phyloP scores from a whole-genome alignment of 116 monocot species.

The Phalaenopsis hybrid region DNA sequence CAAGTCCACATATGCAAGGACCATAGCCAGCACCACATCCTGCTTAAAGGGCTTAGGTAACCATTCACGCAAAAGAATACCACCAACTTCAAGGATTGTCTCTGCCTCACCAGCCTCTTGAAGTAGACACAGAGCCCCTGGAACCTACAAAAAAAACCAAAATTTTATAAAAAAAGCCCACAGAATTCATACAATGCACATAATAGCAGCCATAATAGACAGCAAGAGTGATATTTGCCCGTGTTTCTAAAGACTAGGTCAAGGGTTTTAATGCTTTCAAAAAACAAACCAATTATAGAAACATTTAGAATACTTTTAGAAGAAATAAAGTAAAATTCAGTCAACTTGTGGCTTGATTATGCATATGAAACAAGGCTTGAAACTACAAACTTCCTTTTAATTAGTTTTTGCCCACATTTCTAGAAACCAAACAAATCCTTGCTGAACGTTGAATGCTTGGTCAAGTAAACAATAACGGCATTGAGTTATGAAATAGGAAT shows the following conservation, averaged over 20 bases:
- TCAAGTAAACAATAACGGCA: not conserved
- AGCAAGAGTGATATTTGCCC: not conserved
- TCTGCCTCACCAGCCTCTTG: conserved; percentile 77
- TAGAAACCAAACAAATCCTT: not conserved
- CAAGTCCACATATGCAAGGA: conserved; percentile 73
- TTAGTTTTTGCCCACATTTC: not conserved
- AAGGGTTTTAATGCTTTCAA: not conserved
- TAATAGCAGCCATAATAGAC: not conserved
- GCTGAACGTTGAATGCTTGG: not conserved
- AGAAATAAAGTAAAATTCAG: not conserved
- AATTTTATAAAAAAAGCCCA: not conserved
- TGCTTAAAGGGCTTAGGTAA: conserved; percentile 85
- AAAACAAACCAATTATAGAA: not conserved
- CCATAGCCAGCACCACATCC: conserved; percentile 88
- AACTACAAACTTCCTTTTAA: not conserved
- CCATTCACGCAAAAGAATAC: conserved; percentile 44
- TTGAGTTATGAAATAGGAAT: not conserved
- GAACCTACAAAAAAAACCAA: conserved; percentile 39
- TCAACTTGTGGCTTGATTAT: not conserved
- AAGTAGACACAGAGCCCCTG: conserved; percentile 72
- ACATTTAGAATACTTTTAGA: not conserved
- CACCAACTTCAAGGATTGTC: conserved; percentile 56
- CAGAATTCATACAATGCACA: not conserved
- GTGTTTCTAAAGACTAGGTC: not conserved
- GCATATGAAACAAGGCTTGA: not conserved